Percentiles rank a stretch among this genome's conserved stretches.
phyloP scores from a whole-genome alignment of 805 yeast genomes.

The Candida methanosorbosa region DNA sequence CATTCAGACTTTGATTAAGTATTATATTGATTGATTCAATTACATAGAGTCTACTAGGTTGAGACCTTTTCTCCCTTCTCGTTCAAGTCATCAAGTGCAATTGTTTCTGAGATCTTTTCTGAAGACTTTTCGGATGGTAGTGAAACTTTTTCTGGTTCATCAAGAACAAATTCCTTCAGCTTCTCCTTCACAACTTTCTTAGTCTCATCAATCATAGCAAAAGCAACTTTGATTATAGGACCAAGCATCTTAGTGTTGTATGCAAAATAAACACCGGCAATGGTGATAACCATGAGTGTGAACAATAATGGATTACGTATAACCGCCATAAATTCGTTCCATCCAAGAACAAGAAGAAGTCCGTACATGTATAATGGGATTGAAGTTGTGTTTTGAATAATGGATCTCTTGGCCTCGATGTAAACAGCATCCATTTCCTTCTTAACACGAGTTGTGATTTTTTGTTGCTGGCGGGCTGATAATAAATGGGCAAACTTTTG shows the following conservation, averaged over 20 bases:
- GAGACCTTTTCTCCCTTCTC: conserved; percentile 2
- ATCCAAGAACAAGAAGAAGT: conserved; percentile 70
- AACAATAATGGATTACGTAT: conserved; percentile 81
- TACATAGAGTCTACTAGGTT: too few species aligned
- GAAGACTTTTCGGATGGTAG: background rate
- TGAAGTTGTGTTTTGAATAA: conserved; percentile 64
- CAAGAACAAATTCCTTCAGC: conserved; percentile 49
- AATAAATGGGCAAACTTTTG: conserved; percentile 50
- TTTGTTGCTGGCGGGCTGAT: conserved; percentile 46
- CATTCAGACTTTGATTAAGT: too few species aligned
- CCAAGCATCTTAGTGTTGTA: conserved; percentile 67
- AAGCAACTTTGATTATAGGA: conserved; percentile 57
- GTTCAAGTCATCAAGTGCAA: conserved; percentile 3
- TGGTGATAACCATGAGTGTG: conserved; percentile 45
- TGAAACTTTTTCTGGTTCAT: conserved; percentile 24
- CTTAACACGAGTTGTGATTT: conserved; percentile 51
- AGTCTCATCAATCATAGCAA: conserved; percentile 50
- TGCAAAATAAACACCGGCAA: conserved; percentile 58
- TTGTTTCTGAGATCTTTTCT: background rate
- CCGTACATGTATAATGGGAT: conserved; percentile 80
- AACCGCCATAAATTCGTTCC: conserved; percentile 92
- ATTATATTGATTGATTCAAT: too few species aligned
- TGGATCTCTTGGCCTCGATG: conserved; percentile 83
- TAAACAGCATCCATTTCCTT: conserved; percentile 72
- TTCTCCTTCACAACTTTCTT: conserved; percentile 49